phyloP scores from a whole-genome alignment of 2,329 filamentous ascomycete genomes.

The Biscogniauxia marginata region DNA sequence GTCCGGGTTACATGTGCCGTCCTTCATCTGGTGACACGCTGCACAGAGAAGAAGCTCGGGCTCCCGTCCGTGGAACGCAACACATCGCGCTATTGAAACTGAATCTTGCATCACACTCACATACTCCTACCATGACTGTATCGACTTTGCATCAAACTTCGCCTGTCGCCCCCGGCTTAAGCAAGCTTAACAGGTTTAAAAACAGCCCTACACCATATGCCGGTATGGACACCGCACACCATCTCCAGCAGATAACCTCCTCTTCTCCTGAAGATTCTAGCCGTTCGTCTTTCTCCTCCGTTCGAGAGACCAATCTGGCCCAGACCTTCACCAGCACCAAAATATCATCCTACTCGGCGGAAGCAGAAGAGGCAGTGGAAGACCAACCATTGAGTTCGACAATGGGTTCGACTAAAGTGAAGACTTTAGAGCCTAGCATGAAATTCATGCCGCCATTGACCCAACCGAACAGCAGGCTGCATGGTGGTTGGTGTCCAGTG shows the following conservation, averaged over 20 bases:
- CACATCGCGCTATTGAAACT: constrained; percentile 27
- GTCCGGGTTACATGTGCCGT: constrained; percentile 14
- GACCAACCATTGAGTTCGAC: constrained; percentile 39
- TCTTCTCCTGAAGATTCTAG: constrained; percentile 36
- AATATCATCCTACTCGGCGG: constrained; percentile 54
- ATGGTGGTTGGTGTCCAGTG: constrained; percentile 56
- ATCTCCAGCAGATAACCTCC: constrained; percentile 6
- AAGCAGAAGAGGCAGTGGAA: constrained; percentile 46
- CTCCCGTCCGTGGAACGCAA: constrained; percentile 2
- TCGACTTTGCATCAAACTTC: not conserved
- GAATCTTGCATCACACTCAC: constrained; percentile 22
- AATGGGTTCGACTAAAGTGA: constrained; percentile 43
- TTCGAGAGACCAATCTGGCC: constrained; percentile 57
- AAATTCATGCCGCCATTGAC: constrained; percentile 53
- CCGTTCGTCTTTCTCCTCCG: constrained; percentile 61
- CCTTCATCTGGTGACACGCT: constrained; percentile 20
- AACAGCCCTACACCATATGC: constrained; percentile 19
- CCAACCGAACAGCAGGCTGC: constrained; percentile 54
- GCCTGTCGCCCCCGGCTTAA: constrained; percentile 13
- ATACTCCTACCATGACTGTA: not conserved
- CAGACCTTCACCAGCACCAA: constrained; percentile 65
- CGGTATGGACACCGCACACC: constrained; percentile 28
- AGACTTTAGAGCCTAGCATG: not conserved
- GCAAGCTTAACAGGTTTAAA: constrained; percentile 15
- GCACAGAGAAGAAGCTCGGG: constrained; percentile 5